Evolutionary conservation across 805 yeast species (phyloP), one percentile per base, ranked within the genome.

Genomic region (Pichia sporocuriosa): DNA sequence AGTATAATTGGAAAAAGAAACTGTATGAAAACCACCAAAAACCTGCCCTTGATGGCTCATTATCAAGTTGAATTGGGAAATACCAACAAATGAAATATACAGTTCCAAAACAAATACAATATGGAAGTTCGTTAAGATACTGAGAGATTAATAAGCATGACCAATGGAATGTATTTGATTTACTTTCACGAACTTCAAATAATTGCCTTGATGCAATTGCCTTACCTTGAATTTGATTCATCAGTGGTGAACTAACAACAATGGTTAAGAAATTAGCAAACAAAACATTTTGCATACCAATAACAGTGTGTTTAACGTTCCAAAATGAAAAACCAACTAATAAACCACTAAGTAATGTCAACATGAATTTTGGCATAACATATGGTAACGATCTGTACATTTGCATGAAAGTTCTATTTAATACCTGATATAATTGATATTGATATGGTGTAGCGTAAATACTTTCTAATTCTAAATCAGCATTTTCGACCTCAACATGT

Each of bases 121-220:
- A 83, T 2, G 88, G 87, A 17, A 79, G 50, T 56, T 83, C 90
- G 44, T 68, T 69, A 16, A 75, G 30, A 46, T 66, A 66, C 51
- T 79, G 79, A 6, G 81, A 59, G 15, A 79, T 37, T 36, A 80
- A 54, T 59, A 83, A 59, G 30, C 72, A 59, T 22, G 77, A 66
- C 89, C 89, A 83, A 53, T 79, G 82, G 65, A 78, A 83, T 31
- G 84, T 83, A 54, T 81, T 81, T 4, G 85, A 78, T 44, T 78
- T 72, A 17, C 77, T 68, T 55, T 83, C 90, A 54, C 90, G 70
- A 12, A 75, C 84, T 58, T 82, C 89, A 54, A 63, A 83, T 31
- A 81, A 57, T 43, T 77, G 81, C 53, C 88, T 70, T 17, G 79
- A 68, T 16, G 62, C 65, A 34, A 75, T 68, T 21, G 81, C 81